These are phyloP conservation scores for Scalesia atractyloides DNA, from an alignment of 129 eudicot species.

Conservation along the genomic window DNA sequence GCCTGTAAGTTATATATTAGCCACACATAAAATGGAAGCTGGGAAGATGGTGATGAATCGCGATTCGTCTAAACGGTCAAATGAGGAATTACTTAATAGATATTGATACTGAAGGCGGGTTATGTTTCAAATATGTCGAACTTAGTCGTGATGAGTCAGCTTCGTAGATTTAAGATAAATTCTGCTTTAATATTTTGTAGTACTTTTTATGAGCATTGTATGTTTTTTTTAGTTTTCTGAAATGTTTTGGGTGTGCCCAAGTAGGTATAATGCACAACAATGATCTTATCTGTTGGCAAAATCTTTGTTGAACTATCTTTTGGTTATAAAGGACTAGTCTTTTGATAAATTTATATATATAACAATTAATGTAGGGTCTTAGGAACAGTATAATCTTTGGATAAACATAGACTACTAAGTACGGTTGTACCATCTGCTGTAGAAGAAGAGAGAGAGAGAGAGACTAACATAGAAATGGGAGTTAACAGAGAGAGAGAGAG, in stretches of 20 bases:
- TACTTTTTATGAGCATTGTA: constrained; percentile 8
- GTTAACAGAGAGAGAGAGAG: too few relatives aligned
- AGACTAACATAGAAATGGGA: too few relatives aligned
- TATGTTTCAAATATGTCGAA: background rate
- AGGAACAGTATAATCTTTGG: too few relatives aligned
- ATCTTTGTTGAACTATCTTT: constrained; percentile 26
- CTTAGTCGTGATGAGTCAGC: constrained; percentile 2
- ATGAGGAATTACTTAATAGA: constrained; percentile 14
- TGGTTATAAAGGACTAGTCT: background rate
- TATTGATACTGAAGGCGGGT: background rate
- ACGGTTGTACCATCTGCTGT: too few relatives aligned
- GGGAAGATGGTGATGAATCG: constrained; percentile 65
- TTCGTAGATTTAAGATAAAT: constrained; percentile 26
- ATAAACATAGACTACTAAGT: too few relatives aligned
- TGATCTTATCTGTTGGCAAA: constrained; percentile 19
- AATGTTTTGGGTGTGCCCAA: constrained; percentile 3
- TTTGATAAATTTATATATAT: background rate
- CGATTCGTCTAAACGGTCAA: constrained; percentile 30
- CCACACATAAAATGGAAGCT: constrained; percentile 48
- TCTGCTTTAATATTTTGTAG: constrained; percentile 16
- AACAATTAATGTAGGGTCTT: too few relatives aligned
- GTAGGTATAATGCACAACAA: constrained; percentile 24
- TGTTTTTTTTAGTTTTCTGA: constrained; percentile 18
- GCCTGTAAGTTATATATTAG: constrained; percentile 55
- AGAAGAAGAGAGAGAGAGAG: too few relatives aligned